These are phyloP conservation scores for Colletotrichum sp. DNA, from an alignment of 2,329 filamentous ascomycete genomes.

Conservation along the genomic window DNA sequence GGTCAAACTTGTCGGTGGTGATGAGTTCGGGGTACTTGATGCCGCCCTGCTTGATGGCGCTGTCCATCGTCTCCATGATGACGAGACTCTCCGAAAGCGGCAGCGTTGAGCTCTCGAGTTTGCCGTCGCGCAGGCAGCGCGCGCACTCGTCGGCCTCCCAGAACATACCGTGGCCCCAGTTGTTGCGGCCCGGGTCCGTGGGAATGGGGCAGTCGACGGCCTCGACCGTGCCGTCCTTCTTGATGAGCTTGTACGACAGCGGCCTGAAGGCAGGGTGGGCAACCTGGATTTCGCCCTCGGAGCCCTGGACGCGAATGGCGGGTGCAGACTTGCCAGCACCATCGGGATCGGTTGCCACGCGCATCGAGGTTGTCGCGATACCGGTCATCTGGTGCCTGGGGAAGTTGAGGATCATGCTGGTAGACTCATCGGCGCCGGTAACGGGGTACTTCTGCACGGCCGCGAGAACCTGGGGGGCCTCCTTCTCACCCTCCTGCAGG, in stretches of 20 bases:
- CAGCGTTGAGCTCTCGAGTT: constrained; percentile 74
- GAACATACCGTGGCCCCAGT: constrained; percentile 82
- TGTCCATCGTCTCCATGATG: constrained; percentile 79
- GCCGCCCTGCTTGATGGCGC: constrained; percentile 57
- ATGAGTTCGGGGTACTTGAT: constrained; percentile 61
- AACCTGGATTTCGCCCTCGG: constrained; percentile 83
- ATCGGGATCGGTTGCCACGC: constrained; percentile 62
- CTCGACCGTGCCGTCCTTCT: constrained; percentile 52
- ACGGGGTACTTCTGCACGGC: constrained; percentile 72
- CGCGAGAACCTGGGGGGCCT: constrained; percentile 70
- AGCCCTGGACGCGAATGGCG: constrained; percentile 80
- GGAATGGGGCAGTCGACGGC: constrained; percentile 60
- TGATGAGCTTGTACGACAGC: constrained; percentile 67
- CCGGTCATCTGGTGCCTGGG: constrained; percentile 72
- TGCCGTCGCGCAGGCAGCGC: constrained; percentile 76
- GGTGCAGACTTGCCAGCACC: constrained; percentile 67
- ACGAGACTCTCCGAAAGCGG: constrained; percentile 78
- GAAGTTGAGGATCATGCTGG: constrained; percentile 80
- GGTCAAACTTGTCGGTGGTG: constrained; percentile 62
- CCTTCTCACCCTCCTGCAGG: constrained; percentile 71
- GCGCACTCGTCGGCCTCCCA: constrained; percentile 86
- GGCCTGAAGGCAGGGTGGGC: constrained; percentile 75
- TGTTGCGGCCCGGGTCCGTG: constrained; percentile 47
- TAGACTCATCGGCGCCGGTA: constrained; percentile 79
- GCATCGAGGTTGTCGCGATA: constrained; percentile 71